phyloP scores from a whole-genome alignment of 495 filamentous ascomycete species.

The Immersiella caudata region DNA sequence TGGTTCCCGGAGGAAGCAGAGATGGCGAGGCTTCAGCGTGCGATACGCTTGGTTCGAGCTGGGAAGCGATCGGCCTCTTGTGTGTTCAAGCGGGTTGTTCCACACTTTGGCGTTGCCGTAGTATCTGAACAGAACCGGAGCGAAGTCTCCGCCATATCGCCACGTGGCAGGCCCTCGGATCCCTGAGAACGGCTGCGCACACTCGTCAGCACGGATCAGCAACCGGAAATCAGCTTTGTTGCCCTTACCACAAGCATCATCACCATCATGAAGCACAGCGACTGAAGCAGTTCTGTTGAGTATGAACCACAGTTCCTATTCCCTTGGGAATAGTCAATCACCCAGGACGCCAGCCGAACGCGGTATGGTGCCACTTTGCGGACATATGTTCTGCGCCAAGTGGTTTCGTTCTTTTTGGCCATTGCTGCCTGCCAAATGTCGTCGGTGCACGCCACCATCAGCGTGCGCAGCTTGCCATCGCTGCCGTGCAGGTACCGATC shows the following conservation, averaged over 20 bases:
- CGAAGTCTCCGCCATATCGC: too few species aligned
- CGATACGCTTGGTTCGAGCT: slow-evolving; percentile 5
- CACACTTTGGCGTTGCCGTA: slow-evolving; percentile 2
- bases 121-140: too few species aligned
- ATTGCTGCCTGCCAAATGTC: not conserved
- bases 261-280: too few species aligned
- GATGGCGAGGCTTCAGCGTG: slow-evolving; percentile 5
- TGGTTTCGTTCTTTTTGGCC: slow-evolving; percentile 4
- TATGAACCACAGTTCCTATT: too few species aligned
- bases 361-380: slow-evolving; percentile 5
- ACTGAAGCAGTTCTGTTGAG: too few species aligned
- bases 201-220: too few species aligned
- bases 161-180: too few species aligned
- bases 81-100: slow-evolving; percentile 3
- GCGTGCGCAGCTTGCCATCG: slow-evolving; percentile 1
- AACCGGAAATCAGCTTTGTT: too few species aligned
- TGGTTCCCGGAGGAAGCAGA: slow-evolving; percentile 3
- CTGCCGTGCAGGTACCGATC: slow-evolving; percentile 12
- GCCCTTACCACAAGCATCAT: too few species aligned
- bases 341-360: slow-evolving; percentile 4
- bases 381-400: slow-evolving; percentile 11
- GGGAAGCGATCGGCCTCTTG: not conserved
- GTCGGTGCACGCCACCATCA: slow-evolving; percentile 15
- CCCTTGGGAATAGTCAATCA: not conserved
- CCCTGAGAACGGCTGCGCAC: too few species aligned